Base-by-base conservation (phyloP, 805 yeast genomes). In the Lipomyces yamadae region DNA sequence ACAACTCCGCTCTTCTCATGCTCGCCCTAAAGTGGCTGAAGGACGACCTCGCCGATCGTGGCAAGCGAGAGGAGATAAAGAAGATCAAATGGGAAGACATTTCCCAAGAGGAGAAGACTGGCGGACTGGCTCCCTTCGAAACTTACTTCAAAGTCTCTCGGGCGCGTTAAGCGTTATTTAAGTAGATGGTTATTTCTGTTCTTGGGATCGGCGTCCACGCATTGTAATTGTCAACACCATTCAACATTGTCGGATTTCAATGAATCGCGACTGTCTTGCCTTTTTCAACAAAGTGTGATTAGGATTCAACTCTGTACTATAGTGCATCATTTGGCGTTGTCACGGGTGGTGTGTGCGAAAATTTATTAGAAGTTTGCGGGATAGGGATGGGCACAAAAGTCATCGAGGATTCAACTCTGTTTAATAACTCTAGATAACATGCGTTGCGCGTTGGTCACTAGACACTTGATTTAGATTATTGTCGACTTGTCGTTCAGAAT, bases 41-140 rank as follows among this genome's bases (percentile, higher is more conserved):
- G 60, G 76, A 71, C 64, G 86, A 76, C 60, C 81, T 83, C 71
- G 77, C 73, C 61, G 78, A 76, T 68, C 81, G 91, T 66, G 94
- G 90, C 34, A 81, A 80, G 35, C 80, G 88, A 68, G 84, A 79
- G 5, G 85, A 84, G 29, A 64, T 67, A 60, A 61, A 66, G 57
- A 81, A 81, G 73, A 84, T 82, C 64, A 83, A 76, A 72, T 87
- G 84, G 88, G 86, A 78, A 72, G 92, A 90, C 60, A 79, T 81
- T 70, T 82, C 78, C 64, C 76, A 69, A 11, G 69, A 70, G 6
- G 71, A 69, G 11, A 70, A 65, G 33, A 48, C 56, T 39, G 71
- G 71, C 58, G 72, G 71, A 35, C 32, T 66, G 59, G 37, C 60
- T n/a, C 67, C 64, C 29, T 71, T 72, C 54, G 72, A 72, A 2